Conservation (phyloP, 495 filamentous ascomycete species). For the Penicillium angulare region DNA sequence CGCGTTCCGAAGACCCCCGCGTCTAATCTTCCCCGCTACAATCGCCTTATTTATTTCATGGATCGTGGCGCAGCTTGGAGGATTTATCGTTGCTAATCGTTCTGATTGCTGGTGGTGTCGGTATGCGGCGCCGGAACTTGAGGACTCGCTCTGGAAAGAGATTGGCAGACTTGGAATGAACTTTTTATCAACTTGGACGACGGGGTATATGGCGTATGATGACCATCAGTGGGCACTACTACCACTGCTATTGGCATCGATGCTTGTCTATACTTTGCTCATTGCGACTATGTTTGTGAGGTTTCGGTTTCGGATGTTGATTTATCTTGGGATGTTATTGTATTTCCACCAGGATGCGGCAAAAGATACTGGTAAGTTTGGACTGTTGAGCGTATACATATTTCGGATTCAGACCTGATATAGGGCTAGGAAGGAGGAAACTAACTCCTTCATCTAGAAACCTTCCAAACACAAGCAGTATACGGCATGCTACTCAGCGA, state of each 20-base stretch:
- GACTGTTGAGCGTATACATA: constrained; percentile 22
- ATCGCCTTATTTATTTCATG: constrained; percentile 61
- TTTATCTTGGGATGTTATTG: constrained; percentile 49
- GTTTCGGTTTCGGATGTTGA: constrained; percentile 55
- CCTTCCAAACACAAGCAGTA: constrained; percentile 58
- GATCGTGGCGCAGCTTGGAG: constrained; percentile 58
- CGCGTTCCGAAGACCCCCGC: constrained; percentile 62
- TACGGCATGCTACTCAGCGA: constrained; percentile 66
- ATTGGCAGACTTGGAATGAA: constrained; percentile 46
- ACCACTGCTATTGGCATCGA: constrained; percentile 58
- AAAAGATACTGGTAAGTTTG: constrained; percentile 29
- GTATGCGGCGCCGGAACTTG: constrained; percentile 50
- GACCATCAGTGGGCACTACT: constrained; percentile 67
- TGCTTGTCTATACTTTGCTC: constrained; percentile 59
- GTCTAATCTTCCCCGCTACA: constrained; percentile 61
- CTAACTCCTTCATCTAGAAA: constrained; percentile 22
- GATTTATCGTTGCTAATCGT: constrained; percentile 55
- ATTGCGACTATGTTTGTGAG: constrained; percentile 58
- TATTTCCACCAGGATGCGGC: constrained; percentile 52
- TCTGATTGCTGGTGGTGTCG: constrained; percentile 62
- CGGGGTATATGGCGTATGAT: constrained; percentile 60
- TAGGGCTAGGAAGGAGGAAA: neutral
- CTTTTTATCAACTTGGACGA: constrained; percentile 59
- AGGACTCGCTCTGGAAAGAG: constrained; percentile 37
- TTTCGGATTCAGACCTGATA: neutral